Percentiles rank a stretch among this genome's conserved stretches.
Evolutionary conservation across 73 alveolate species (phyloP).

Genomic region (Effrenium voratum): DNA sequence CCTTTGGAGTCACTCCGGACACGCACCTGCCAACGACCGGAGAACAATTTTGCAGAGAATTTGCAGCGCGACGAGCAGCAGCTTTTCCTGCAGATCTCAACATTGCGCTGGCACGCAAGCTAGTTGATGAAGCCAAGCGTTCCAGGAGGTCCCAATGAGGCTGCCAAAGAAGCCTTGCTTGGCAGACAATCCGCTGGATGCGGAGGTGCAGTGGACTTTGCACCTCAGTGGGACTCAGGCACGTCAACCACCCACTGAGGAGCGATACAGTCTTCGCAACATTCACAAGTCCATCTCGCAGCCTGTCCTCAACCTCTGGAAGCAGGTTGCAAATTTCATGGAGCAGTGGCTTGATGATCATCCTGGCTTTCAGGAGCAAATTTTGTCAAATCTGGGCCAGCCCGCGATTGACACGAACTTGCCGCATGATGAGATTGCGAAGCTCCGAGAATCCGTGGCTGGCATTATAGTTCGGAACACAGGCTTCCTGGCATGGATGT

Average conservation of each 20-base stretch:
- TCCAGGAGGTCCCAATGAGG: too few species aligned
- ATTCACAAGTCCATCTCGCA: neutral
- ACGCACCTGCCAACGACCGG: too few species aligned
- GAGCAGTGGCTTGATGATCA: neutral
- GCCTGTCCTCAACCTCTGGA: neutral
- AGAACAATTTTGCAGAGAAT: too few species aligned
- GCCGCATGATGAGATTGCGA: neutral
- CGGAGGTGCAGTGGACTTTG: too few species aligned
- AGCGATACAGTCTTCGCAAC: neutral
- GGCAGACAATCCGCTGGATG: too few species aligned
- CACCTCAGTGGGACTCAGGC: too few species aligned
- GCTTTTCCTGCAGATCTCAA: too few species aligned
- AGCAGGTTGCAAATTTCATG: neutral
- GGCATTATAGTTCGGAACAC: neutral
- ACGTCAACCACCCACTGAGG: neutral
- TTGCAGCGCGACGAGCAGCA: too few species aligned
- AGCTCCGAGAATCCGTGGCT: neutral
- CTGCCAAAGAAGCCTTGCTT: too few species aligned
- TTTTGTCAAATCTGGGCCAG: neutral
- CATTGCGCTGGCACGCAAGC: too few species aligned
- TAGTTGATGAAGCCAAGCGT: too few species aligned
- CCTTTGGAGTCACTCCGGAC: neutral
- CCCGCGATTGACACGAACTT: neutral
- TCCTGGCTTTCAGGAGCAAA: neutral
- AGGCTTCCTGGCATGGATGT: neutral